Evolutionary conservation across 345 rosid species (phyloP).

Genomic region (Alliaria petiolata): DNA sequence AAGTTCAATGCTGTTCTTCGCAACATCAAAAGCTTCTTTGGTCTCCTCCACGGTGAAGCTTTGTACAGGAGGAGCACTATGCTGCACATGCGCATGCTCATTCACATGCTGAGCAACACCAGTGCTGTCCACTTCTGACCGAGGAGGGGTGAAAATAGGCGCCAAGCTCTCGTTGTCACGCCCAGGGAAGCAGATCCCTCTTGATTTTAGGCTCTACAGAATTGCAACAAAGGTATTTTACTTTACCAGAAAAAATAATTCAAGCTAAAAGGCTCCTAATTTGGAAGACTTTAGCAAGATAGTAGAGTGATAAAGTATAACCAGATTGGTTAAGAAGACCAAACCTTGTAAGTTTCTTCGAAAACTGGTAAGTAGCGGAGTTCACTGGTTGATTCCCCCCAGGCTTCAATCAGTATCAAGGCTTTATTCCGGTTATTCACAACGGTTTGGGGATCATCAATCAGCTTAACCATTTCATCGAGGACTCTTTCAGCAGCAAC

Average conservation of each 20-base stretch:
- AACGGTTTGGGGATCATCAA: conserved; percentile 95
- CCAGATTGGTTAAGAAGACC: neutral
- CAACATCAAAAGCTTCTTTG: conserved; percentile 89
- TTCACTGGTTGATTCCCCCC: conserved; percentile 91
- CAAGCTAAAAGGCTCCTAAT: neutral
- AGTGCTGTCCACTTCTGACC: conserved; percentile 48
- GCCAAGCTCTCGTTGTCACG: conserved; percentile 89
- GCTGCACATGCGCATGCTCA: conserved; percentile 43
- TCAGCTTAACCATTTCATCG: conserved; percentile 91
- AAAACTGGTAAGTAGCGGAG: conserved; percentile 87
- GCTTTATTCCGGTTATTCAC: conserved; percentile 83
- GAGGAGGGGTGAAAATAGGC: conserved; percentile 86
- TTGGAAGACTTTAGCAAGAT: neutral
- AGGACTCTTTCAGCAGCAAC: conserved; percentile 95
- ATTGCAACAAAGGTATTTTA: neutral
- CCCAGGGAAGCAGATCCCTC: conserved; percentile 93
- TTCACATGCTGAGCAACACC: conserved; percentile 42
- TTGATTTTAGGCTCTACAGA: conserved; percentile 64
- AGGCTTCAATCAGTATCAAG: conserved; percentile 71
- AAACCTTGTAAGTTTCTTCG: conserved; percentile 93
- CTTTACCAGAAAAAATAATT: neutral
- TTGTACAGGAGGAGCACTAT: conserved; percentile 41
- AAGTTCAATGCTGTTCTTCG: conserved; percentile 88
- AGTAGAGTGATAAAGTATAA: neutral
- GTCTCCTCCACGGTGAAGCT: conserved; percentile 71